Base-by-base conservation (phyloP, 257 asterid species). In the Leptodermis oblonga region DNA sequence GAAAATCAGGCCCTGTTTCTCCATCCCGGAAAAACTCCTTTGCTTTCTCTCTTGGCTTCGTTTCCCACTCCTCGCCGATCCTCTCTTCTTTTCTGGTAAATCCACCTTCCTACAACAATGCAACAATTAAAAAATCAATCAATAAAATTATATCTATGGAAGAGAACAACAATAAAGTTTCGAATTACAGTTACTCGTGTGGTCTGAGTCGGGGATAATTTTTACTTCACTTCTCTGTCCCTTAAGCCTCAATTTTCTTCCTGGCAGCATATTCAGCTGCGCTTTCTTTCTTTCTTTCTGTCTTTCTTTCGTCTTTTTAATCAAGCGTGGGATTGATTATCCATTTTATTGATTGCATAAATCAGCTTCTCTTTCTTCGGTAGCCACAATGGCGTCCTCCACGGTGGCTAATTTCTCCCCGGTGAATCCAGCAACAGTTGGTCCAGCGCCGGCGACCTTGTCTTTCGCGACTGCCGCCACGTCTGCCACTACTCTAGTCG, bases 261-360 rank as follows among this genome's bases (percentile, higher is more conserved):
- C 87, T 77, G 0, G 87, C 92, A 0, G 95, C 96, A 69, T 79
- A 86, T 25, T 86, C 89, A 0, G 88, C 94, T 0, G 89, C 93
- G 12, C 86, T 84, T 53, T 87, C n/a, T n/a, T n/a, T n/a, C n/a
- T n/a, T n/a, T n/a, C n/a, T n/a, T n/a, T n/a, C n/a, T n/a, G n/a
- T n/a, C n/a, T n/a, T n/a, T n/a, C n/a, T n/a, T n/a, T n/a, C n/a
- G n/a, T n/a, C n/a, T n/a, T n/a, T n/a, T n/a, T n/a, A n/a, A n/a
- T n/a, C n/a, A n/a, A n/a, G n/a, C n/a, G n/a, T n/a, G n/a, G n/a
- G n/a, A n/a, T n/a, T n/a, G n/a, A n/a, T n/a, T n/a, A n/a, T n/a
- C n/a, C n/a, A n/a, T n/a, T n/a, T n/a, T n/a, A n/a, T n/a, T n/a
- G n/a, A n/a, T n/a, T n/a, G n/a, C n/a, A n/a, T n/a, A n/a, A n/a